Evolutionary conservation across 1,139 yeast species (phyloP), one percentile per base, ranked within the genome.

Genomic region (Insectozyma bohioensis): DNA sequence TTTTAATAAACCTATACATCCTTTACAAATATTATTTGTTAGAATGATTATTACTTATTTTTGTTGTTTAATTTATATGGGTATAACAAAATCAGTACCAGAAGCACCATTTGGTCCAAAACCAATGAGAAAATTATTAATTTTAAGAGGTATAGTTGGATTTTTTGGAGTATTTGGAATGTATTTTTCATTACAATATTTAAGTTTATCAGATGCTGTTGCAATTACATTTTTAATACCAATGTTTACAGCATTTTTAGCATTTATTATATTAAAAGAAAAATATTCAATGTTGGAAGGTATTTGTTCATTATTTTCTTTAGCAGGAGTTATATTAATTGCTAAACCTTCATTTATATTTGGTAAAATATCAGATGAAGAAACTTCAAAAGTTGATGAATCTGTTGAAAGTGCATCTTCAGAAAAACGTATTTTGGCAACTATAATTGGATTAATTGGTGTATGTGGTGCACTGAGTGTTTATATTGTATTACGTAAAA

Each of bases 181-280:
- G 51, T 87, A 86, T 54, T 85, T 70, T 53, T 78, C 95, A 2
- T 63, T 88, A 42, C 72, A 79, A 57, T 85, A 84, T 53, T 66
- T 88, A 30, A 76, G 86, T 36, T 70, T 85, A n/a, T 78, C 87
- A 30, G 75, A 69, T 47, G 87, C 95, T 0, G 82, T 85, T 1
- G 83, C 86, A 11, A 80, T 88, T 36, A 79, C 94, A 1, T 88
- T 87, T 47, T 59, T 88, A 45, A 69, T 80, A 0, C 97, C 97
- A 0, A 72, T 85, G 42, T 72, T 83, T 15, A 84, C 95, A 0
- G 86, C 88, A 0, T 61, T 86, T 23, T 58, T 83, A 37, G 95
- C 96, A 0, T 80, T 80, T 72, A 47, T 77, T 3, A 52, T 83
- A 8, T 59, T 88, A 21, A 70, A 75, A 23, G 96, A 88, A 51